Base-by-base conservation (phyloP, 2,329 filamentous ascomycete species). In the Pseudogymnoascus sp. region DNA sequence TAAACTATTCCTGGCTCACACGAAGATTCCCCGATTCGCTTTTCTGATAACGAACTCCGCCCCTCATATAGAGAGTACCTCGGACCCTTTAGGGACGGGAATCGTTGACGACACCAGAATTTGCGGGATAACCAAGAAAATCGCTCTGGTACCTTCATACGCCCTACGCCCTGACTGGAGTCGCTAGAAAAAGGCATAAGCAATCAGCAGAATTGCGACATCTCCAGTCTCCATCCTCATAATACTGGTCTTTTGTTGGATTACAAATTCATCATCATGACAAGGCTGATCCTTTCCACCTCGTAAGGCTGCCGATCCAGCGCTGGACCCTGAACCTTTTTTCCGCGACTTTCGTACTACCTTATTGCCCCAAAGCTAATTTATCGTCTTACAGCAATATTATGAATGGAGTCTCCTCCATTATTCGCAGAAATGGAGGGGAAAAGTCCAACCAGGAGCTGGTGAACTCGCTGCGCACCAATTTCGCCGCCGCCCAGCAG, bases 371-470 rank as follows among this genome's bases (percentile, higher is more conserved):
- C 25, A 7, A 58, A 33, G 38, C 65, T 70, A 64, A 69, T 52
- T 18, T 25, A 61, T 28, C 5, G 58, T 14, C 55, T 37, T 37
- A 35, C 49, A 74, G 72, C 35, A 71, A 73, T 68, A 71, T 74
- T 63, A 85, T 83, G 72, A 97, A 96, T 79, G 87, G 86, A 66
- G 90, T 90, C 63, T 89, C 90, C 63, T 91, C 91, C 59, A 88
- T 96, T 66, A 88, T 96, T 75, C 88, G 91, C 66, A 90, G 90
- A 71, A 86, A 88, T 14, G 83, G 87, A 64, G 84, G 85, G 67
- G 87, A 87, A 72, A 91, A 93, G 73, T 97, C 93, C 62, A 97
- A 97, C 74, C 87, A 93, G 69, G 95, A 99, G 76, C 85, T 99
- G 69, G 89, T 92, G 67, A 93, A 91, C 71, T 91, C 92, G 2